Conservation (phyloP, 306 rosid genomes). For the Acacia acuminata region DNA sequence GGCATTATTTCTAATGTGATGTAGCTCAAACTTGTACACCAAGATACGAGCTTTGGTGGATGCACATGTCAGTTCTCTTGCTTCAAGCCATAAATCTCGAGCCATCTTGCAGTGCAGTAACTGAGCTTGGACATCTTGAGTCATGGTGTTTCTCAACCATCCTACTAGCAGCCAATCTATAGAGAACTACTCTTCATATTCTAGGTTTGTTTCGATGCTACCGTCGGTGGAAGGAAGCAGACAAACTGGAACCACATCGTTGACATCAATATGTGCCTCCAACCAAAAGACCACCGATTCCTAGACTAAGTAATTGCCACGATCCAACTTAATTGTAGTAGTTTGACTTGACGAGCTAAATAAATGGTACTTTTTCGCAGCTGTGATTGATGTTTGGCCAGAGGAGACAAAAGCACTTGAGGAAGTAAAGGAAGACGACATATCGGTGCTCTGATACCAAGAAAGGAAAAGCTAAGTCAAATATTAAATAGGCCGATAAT, state of each 20-base stretch:
- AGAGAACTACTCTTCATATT: background rate
- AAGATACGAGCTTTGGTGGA: background rate
- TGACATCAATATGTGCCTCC: too few relatives aligned
- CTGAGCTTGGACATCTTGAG: background rate
- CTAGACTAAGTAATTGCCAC: too few relatives aligned
- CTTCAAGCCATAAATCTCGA: background rate
- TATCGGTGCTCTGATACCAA: too few relatives aligned
- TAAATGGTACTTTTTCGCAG: too few relatives aligned
- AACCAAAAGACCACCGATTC: background rate
- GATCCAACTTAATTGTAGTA: background rate
- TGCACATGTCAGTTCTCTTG: background rate
- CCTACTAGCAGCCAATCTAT: background rate
- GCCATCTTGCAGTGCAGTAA: background rate
- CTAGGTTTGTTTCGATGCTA: background rate
- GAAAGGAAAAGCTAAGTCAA: too few relatives aligned
- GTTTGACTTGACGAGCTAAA: too few relatives aligned
- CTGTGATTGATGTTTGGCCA: too few relatives aligned
- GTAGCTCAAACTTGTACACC: too few relatives aligned
- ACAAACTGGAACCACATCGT: accelerated
- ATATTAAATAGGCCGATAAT: too few relatives aligned
- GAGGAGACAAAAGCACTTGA: too few relatives aligned
- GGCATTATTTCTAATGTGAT: background rate
- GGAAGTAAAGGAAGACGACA: too few relatives aligned
- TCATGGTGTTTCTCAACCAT: background rate
- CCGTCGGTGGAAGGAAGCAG: background rate